A percentile compares a stretch with the other conserved stretches of the same genome.
Conservation (phyloP, 495 filamentous ascomycete species). For the Neurospora sp. region DNA sequence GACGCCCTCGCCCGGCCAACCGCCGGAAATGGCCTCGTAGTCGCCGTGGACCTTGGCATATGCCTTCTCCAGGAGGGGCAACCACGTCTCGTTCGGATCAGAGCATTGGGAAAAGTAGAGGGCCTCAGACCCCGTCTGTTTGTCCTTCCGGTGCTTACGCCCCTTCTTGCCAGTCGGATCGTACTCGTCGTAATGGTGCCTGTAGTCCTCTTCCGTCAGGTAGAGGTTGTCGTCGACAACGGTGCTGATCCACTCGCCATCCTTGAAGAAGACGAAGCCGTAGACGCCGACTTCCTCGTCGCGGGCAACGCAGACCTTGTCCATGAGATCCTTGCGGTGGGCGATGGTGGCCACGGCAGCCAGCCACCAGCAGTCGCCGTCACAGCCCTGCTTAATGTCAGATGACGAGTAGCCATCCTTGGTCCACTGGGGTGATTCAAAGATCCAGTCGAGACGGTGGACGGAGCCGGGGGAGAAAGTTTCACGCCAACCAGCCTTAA, state of each 20-base stretch:
- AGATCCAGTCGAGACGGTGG: conserved; percentile 47
- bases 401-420: conserved; percentile 61
- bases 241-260: conserved; percentile 70
- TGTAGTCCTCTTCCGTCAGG: conserved; percentile 17
- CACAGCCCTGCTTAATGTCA: conserved; percentile 21
- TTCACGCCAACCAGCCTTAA: conserved; percentile 3
- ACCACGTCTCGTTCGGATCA: conserved; percentile 69
- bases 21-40: conserved; percentile 53
- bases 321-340: conserved; percentile 56
- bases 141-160: conserved; percentile 11
- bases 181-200: conserved; percentile 14
- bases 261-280: conserved; percentile 73
- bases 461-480: conserved; percentile 12
- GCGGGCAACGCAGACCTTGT: conserved; percentile 57
- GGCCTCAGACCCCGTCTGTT: conserved; percentile 44
- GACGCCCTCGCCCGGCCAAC: conserved; percentile 63
- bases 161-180: conserved; percentile 30
- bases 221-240: conserved; percentile 49
- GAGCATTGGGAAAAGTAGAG: conserved; percentile 65
- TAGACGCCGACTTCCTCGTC: conserved; percentile 69
- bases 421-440: conserved; percentile 63
- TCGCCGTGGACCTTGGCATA: conserved; percentile 70
- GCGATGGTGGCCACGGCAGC: conserved; percentile 62
- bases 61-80: conserved; percentile 71
- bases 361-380: conserved; percentile 72